Evolutionary conservation across 176 grass and related monocot genomes (phyloP).

Genomic region (Zea luxurians): DNA sequence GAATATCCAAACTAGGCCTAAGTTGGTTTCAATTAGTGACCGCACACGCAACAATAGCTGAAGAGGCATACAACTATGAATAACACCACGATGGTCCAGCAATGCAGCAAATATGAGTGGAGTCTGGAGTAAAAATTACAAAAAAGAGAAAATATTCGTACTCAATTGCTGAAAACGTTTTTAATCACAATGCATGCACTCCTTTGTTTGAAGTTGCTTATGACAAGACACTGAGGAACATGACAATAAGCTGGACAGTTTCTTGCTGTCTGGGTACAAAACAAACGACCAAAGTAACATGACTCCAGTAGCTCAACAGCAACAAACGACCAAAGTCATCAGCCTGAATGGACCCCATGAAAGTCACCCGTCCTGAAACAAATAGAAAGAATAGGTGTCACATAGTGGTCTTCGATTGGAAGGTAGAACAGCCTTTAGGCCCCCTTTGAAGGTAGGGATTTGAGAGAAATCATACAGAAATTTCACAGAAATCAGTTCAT

Average conservation of each 20-base stretch:
- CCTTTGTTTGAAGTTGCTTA: conserved; percentile 57
- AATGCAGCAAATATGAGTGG: neutral
- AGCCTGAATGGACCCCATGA: conserved; percentile 8
- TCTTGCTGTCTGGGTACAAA: conserved; percentile 45
- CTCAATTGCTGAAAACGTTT: conserved; percentile 31
- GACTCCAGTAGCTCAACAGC: conserved; percentile 34
- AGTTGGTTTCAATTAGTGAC: conserved; percentile 13
- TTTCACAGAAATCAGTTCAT: too few species aligned
- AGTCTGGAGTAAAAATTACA: neutral
- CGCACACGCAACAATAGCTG: neutral
- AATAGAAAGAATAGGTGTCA: neutral
- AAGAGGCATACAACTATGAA: neutral
- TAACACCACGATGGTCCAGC: neutral
- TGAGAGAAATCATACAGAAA: too few species aligned
- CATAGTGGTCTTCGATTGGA: neutral
- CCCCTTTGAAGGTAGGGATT: too few species aligned
- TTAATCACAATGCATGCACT: conserved; percentile 49
- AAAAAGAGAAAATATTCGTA: neutral
- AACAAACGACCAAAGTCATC: conserved; percentile 28
- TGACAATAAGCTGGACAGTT: conserved; percentile 34
- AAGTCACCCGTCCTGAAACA: conserved; percentile 38
- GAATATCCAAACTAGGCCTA: too few species aligned
- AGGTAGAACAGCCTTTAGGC: neutral
- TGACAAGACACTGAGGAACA: conserved; percentile 35
- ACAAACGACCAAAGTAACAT: conserved; percentile 44